Evolutionary conservation across 2,329 filamentous ascomycete species (phyloP), one percentile per base, ranked within the genome.

Genomic region (Cercospora brassicicola): DNA sequence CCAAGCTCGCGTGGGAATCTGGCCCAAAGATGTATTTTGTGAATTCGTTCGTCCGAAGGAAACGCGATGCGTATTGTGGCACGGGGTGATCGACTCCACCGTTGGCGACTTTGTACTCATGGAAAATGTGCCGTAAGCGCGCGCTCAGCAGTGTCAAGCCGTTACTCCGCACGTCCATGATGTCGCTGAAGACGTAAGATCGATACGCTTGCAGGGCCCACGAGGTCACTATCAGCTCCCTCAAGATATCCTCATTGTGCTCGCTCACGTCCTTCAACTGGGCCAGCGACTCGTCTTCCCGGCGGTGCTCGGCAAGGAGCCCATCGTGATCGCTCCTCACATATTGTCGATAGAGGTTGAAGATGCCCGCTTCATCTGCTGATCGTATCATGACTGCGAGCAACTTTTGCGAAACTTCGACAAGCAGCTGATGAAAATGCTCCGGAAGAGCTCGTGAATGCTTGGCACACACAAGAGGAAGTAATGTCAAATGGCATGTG

Each of bases 1-100:
- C 95, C 63, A 98, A 88, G 76, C 97, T 93, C 0, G 94, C 93
- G 76, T 98, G 95, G 33, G 94, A 97, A 65, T 93, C 93, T 13
- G 94, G 89, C 1, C 94, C 92, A 62, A 97, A 87, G 56, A 99
- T 89, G 79, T 97, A 98, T 67, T 93, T 88, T 26, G 96, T 87
- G 28, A 98, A 83, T 63, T 89, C 88, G 45, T 90, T 90, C 6
- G 85, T 81, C 15, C 90, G 83, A 36, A 98, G 82, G 71, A 91
- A 90, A 26, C 87, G 83, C 4, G 91, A 88, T 63, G 96, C 82
- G 73, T 90, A 90, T 11, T 86, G 84, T 71, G 94, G 82, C 59
- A 92, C 83, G 1, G 85, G 84, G 73, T 85, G 82, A 53, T 82
- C 77, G 36, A 70, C 66, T 26, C 63, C 67, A 28, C 68, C 69